Evolutionary conservation across 495 filamentous ascomycete species (phyloP).

Genomic region (Penicillium crystallinum): DNA sequence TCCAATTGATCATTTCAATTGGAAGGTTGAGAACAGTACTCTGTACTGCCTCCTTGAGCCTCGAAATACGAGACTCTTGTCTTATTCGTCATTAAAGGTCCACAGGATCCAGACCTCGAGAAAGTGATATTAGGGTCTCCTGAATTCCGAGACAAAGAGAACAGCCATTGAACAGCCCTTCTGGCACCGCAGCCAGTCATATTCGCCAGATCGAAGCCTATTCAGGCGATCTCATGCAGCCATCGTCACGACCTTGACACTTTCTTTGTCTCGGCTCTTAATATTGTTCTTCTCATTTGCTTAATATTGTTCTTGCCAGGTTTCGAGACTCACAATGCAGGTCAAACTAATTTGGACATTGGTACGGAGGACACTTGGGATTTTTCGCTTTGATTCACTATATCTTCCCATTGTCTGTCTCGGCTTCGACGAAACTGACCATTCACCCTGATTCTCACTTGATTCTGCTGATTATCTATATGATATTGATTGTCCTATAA

Average conservation of each 20-base stretch:
- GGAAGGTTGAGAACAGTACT: too few species aligned
- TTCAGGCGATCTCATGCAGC: constrained; percentile 1
- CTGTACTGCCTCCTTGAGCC: too few species aligned
- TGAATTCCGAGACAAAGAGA: constrained; percentile 1
- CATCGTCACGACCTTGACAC: not conserved
- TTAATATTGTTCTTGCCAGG: constrained; percentile 22
- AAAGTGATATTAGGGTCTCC: not conserved
- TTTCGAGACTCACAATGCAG: not conserved
- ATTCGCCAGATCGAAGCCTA: not conserved
- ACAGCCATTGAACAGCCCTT: not conserved
- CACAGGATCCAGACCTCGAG: not conserved
- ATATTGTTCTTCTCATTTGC: constrained; percentile 21
- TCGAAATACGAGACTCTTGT: too few species aligned
- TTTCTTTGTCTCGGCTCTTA: constrained; percentile 11
- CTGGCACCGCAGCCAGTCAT: not conserved
- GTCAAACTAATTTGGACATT: not conserved
- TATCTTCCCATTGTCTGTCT: constrained; percentile 5
- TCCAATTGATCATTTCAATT: too few species aligned
- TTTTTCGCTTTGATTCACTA: not conserved
- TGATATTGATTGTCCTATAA: not conserved
- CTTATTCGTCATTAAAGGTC: too few species aligned
- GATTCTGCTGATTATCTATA: not conserved
- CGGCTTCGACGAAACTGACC: not conserved
- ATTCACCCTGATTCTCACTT: constrained; percentile 7
- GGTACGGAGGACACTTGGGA: too few species aligned